Base-by-base conservation (phyloP, 2,329 filamentous ascomycete species). In the Colletotrichum sublineola region DNA sequence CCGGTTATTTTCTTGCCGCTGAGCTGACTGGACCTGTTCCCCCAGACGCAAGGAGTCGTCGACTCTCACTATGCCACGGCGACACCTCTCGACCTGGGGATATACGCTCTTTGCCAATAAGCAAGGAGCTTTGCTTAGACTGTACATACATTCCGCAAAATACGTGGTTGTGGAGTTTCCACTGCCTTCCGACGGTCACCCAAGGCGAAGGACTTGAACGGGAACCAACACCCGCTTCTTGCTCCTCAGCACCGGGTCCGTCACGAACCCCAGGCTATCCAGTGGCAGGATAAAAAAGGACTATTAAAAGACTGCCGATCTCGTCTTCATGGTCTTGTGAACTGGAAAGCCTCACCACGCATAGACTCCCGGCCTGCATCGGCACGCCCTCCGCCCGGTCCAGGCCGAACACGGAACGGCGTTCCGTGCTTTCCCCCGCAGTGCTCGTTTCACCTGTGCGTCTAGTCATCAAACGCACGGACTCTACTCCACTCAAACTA, bases 401-500 rank as follows among this genome's bases (percentile, higher is more conserved):
- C 24, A 40, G 38, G 8, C 36, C n/a, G 61, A 63, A n/a, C n/a
- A 40, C 46, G 61, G 61, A 36, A 63, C n/a, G n/a, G 61, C 9
- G 60, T 11, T 52, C 46, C 44, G 31, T 15, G 33, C 44, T 11
- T n/a, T 36, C 29, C 60, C 57, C 60, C 60, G 31, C 60, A 29
- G 29, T 20, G 3, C 5, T 18, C 7, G n/a, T 4, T 5, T 24
- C 20, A 11, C 44, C 31, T 12, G 20, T 9, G 12, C 33, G 18
- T 5, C 6, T 18, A 29, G 38, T 4, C n/a, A 11, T 9, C 14
- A 8, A 11, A 14, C 33, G 44, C 60, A 53, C 14, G 14, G 46
- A 63, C 61, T 55, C 46, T 5, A 3, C 14, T 2, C 0, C 0
- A 1, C 1, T 0, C 0, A 1, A 1, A 46, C 44, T 3, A 31